phyloP scores from a whole-genome alignment of 441 rosid genomes.

The Mallotus repandus region DNA sequence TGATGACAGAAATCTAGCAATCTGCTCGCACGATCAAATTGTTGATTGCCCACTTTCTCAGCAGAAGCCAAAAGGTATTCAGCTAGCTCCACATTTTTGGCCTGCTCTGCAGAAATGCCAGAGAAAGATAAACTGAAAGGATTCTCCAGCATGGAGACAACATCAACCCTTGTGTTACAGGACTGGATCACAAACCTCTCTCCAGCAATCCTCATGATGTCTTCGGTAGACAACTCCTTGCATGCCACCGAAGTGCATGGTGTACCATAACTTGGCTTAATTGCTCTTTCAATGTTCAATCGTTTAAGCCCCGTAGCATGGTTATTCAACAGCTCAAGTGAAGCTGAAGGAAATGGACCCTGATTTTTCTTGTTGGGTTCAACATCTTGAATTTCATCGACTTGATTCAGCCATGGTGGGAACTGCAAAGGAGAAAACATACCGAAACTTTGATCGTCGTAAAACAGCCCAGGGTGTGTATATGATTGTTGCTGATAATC shows the following conservation, averaged over 20 bases:
- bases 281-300: slow-evolving; percentile 21
- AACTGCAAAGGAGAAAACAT: neutral
- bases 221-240: slow-evolving; percentile 37
- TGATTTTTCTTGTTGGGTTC: slow-evolving; percentile 21
- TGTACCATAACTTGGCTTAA: slow-evolving; percentile 18
- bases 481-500: slow-evolving; percentile 21
- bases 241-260: neutral
- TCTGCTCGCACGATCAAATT: slow-evolving; percentile 26
- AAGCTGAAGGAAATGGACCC: slow-evolving; percentile 27
- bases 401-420: slow-evolving; percentile 18
- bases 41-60: slow-evolving; percentile 27
- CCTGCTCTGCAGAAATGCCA: slow-evolving; percentile 30
- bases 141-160: slow-evolving; percentile 20
- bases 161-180: slow-evolving; percentile 19
- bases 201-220: slow-evolving; percentile 48
- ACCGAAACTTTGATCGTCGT: slow-evolving; percentile 21
- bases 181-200: slow-evolving; percentile 36
- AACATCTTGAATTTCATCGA: slow-evolving; percentile 14
- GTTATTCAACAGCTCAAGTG: slow-evolving; percentile 40
- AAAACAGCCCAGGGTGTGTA: slow-evolving; percentile 23
- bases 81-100: slow-evolving; percentile 10
- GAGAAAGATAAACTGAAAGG: slow-evolving; percentile 30
- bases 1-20: slow-evolving; percentile 21
- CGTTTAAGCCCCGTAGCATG: slow-evolving; percentile 22
- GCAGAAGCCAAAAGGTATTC: slow-evolving; percentile 32